Evolutionary conservation across 495 filamentous ascomycete species (phyloP), one percentile per base, ranked within the genome.

Genomic region (Penicillium cinerascens): DNA sequence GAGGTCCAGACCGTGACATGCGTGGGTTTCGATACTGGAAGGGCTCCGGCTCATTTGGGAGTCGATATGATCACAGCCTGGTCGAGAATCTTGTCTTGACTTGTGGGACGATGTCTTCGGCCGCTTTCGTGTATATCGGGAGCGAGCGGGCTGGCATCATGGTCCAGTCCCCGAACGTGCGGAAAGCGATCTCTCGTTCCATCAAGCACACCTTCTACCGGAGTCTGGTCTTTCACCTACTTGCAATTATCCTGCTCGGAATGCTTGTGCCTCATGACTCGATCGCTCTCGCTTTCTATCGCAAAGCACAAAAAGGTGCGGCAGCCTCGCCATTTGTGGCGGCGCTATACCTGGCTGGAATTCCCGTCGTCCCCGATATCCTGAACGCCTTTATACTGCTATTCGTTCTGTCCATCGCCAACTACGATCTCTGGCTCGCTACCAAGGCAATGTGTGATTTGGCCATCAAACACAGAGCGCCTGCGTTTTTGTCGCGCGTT

Each of bases 121-220:
- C 88, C 6, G 87, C 84, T 3, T 91, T 92, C 52, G 87, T 89
- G 21, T 92, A 89, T 57, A 74, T 91, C 35, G 88, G 89, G 35
- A 92, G 89, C 13, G 91, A 96, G 71, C 76, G 91, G 22, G 82
- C 93, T 46, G 90, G 82, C 45, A 75, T 85, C 4, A 68, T 78
- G 18, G 70, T 78, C 7, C 88, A 92, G 69, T 83, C 86, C 20
- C 76, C 76, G 10, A 87, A 89, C 65, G 87, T 91, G 0, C 75
- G 81, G 46, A 82, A 82, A 59, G 81, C 82, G 13, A 86, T 92
- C 33, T 87, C 88, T 37, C 76, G 78, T 50, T 89, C 91, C 4
- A 84, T 85, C 36, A 85, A 82, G 50, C 80, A 88, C 54, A 87
- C 85, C 44, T 92, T 95, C 62, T 91, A 86, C 68, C 86, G 91